Percentiles rank a stretch among this genome's conserved stretches.
These are phyloP conservation scores for Vaucheria bursata DNA, from an alignment of 352 stramenopile species.

Conservation along the genomic window DNA sequence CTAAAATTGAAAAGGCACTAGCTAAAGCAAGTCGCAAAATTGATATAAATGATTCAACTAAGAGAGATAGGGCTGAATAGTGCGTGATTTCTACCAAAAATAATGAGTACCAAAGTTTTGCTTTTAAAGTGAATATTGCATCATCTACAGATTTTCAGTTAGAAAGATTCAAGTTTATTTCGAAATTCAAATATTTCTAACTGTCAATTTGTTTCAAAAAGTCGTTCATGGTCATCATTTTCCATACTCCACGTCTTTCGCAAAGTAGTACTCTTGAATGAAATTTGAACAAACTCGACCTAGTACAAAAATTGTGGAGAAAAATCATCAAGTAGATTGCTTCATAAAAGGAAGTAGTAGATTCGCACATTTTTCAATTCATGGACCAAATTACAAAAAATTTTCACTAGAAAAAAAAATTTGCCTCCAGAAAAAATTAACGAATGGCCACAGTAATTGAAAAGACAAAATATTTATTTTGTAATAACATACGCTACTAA, in stretches of 20 bases:
- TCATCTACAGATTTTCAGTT: no score
- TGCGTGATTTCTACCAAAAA: no score
- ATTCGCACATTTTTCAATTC: neutral
- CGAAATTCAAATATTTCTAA: neutral
- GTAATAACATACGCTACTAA: no score
- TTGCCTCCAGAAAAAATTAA: neutral
- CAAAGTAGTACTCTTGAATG: conserved; percentile 38
- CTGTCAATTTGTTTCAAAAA: conserved; percentile 27
- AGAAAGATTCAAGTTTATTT: no score
- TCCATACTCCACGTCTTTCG: conserved; percentile 20
- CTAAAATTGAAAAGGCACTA: no score
- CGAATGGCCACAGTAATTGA: neutral
- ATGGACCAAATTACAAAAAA: neutral
- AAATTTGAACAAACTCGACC: conserved; percentile 10
- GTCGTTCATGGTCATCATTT: conserved; percentile 28
- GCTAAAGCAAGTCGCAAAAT: no score
- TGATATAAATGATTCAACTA: no score
- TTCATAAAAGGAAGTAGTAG: neutral
- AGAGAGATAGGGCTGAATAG: no score
- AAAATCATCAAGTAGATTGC: conserved; percentile 2
- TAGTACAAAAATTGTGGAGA: neutral
- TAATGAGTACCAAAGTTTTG: no score
- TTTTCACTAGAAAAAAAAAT: no score
- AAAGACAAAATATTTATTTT: neutral
- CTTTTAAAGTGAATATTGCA: no score